Evolutionary conservation across 2,329 filamentous ascomycete genomes (phyloP).

Genomic region (Aspergillus sclerotialis): DNA sequence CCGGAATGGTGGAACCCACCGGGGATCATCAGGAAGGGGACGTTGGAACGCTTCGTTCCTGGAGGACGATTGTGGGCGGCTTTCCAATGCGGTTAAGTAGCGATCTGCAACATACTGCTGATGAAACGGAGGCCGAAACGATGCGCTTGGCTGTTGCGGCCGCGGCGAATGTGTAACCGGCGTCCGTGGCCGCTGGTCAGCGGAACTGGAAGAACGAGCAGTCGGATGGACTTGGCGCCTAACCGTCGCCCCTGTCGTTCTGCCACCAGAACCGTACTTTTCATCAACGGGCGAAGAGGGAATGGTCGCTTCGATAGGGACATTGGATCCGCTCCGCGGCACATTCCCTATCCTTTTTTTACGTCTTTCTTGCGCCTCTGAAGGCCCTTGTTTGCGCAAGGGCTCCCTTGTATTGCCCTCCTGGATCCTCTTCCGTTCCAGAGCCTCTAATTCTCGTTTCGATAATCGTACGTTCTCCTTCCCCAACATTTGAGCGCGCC

Average conservation of each 20-base stretch:
- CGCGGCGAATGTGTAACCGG: constrained; percentile 34
- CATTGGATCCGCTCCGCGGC: too few relatives aligned
- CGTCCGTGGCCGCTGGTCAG: constrained; percentile 39
- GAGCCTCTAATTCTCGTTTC: constrained; percentile 70
- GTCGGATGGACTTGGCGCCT: too few relatives aligned
- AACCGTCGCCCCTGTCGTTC: too few relatives aligned
- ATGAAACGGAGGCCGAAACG: constrained; percentile 28
- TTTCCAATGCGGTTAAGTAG: constrained; percentile 29
- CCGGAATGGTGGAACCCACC: constrained; percentile 36
- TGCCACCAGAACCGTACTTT: too few relatives aligned
- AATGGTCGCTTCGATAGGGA: too few relatives aligned
- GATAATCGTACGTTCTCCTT: constrained; percentile 73
- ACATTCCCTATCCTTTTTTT: constrained; percentile 1
- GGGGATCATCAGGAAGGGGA: constrained; percentile 44
- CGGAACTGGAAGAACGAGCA: too few relatives aligned
- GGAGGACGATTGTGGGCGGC: constrained; percentile 29
- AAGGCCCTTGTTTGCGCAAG: background rate
- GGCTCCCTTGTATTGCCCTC: constrained; percentile 27
- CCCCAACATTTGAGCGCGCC: constrained; percentile 67
- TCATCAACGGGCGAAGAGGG: too few relatives aligned
- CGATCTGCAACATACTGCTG: constrained; percentile 24
- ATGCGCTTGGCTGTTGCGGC: constrained; percentile 26
- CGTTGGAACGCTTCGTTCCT: constrained; percentile 26
- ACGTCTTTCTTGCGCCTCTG: background rate
- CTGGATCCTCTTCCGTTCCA: constrained; percentile 62